Evolutionary conservation across 2,329 filamentous ascomycete genomes (phyloP).

Genomic region (Colletotrichum eremochloae): DNA sequence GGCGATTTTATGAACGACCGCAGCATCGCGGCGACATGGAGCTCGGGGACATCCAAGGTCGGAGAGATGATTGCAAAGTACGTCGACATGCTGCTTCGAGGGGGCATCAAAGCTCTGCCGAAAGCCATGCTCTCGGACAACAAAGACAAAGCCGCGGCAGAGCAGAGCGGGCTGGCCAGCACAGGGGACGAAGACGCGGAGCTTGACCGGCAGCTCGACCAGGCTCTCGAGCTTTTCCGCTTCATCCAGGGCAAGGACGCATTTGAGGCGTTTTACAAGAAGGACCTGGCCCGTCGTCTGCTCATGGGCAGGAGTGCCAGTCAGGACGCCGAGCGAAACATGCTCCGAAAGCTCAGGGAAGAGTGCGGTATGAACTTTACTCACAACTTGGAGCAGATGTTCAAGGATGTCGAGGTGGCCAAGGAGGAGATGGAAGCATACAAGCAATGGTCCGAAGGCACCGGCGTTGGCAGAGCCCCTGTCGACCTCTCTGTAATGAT

Average conservation of each 20-base stretch:
- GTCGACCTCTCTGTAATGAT: constrained; percentile 89
- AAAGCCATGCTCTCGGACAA: constrained; percentile 74
- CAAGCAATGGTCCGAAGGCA: constrained; percentile 67
- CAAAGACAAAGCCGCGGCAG: constrained; percentile 69
- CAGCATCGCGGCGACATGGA: constrained; percentile 78
- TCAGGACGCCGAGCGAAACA: constrained; percentile 94
- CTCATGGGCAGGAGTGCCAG: constrained; percentile 94
- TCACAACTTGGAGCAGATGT: constrained; percentile 98
- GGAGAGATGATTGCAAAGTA: constrained; percentile 99
- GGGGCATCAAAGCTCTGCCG: constrained; percentile 87
- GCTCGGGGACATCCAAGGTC: constrained; percentile 89
- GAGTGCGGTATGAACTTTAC: constrained; percentile 97
- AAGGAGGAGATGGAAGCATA: constrained; percentile 95
- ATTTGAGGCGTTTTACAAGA: constrained; percentile 99
- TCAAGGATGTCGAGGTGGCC: constrained; percentile 95
- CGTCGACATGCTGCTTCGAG: constrained; percentile 88
- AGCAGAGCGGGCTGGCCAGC: constrained; percentile 73
- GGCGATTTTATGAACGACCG: constrained; percentile 93
- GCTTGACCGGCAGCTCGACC: constrained; percentile 91
- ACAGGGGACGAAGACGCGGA: constrained; percentile 91
- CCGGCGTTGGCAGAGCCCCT: constrained; percentile 54
- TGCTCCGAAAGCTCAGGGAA: constrained; percentile 90
- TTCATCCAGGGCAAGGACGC: constrained; percentile 98
- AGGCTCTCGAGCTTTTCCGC: constrained; percentile 93
- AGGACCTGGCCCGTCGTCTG: constrained; percentile 89